Conservation (phyloP, 768 basidiomycete species). For the Tulasnella sp. region DNA sequence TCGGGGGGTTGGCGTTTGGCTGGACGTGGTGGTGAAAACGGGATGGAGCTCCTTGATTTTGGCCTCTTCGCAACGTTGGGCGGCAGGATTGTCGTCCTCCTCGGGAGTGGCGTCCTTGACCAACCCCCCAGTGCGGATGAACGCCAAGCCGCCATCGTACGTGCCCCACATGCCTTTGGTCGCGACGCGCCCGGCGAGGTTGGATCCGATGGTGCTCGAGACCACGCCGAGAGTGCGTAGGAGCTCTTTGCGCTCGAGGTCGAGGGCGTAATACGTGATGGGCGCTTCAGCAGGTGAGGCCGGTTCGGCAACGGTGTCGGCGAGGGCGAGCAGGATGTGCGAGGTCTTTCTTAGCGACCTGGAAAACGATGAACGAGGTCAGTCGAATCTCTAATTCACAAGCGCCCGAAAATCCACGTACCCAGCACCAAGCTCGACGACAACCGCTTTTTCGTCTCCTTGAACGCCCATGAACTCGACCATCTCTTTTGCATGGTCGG, state of each 20-base stretch:
- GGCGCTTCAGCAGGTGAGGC: slow-evolving; percentile 39
- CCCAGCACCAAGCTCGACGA: slow-evolving; percentile 95
- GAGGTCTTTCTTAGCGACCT: slow-evolving; percentile 89
- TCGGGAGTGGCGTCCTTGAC: slow-evolving; percentile 12
- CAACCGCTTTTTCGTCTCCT: slow-evolving; percentile 47
- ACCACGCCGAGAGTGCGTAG: slow-evolving; percentile 72
- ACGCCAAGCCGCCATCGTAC: slow-evolving; percentile 83
- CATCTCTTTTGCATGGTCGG: slow-evolving; percentile 67
- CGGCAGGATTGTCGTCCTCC: background rate
- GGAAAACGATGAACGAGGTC: background rate
- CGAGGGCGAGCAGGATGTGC: slow-evolving; percentile 68
- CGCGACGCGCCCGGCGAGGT: slow-evolving; percentile 65
- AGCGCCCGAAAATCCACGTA: slow-evolving; percentile 33
- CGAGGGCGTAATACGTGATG: slow-evolving; percentile 86
- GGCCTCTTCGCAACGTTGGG: background rate
- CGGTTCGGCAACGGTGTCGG: slow-evolving; percentile 38
- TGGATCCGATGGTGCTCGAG: slow-evolving; percentile 48
- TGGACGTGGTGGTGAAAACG: background rate
- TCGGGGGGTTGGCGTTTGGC: background rate
- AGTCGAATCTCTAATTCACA: background rate
- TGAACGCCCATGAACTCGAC: slow-evolving; percentile 60
- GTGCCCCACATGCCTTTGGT: slow-evolving; percentile 87
- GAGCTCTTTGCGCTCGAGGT: slow-evolving; percentile 84
- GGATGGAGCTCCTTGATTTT: background rate
- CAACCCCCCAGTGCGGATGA: slow-evolving; percentile 63